Base-by-base conservation (phyloP, 768 basidiomycete species). In the Holtermannia corniformis region DNA sequence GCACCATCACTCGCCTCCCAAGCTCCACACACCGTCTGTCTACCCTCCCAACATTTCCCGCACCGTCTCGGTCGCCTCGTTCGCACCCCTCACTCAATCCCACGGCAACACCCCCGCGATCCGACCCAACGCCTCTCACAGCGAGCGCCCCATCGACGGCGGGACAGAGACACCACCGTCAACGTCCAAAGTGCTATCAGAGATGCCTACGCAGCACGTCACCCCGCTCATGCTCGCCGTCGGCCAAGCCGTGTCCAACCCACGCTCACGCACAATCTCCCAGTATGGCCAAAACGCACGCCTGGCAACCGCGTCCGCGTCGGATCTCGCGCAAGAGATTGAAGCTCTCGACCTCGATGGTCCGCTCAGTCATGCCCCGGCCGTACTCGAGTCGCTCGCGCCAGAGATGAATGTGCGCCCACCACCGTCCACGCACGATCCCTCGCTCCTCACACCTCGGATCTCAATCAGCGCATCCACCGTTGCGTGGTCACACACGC, bases 41-140 rank as follows among this genome's bases (percentile, higher is more conserved):
- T 91, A 57, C 81, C 88, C 2, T 78, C 81, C 10, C 76, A 89
- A 41, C 79, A 91, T 56, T 90, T 92, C 65, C 74, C 87, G 2
- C 85, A 87, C 65, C 79, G 92, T 26, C 76, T 92, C 43, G 78
- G 83, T 37, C 32, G 32, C 32, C 7, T 37, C 32, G 10, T 37
- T 7, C 32, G 32, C 32, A 7, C 16, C 32, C 32, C 32, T 37
- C 32, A 16, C 16, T 37, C 32, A 7, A 7, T 37, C 32, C 32
- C 32, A 16, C 7, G 16, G 32, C 32, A 16, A 16, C 32, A 7
- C 32, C 7, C n/a, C n/a, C n/a, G n/a, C n/a, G n/a, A n/a, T n/a
- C n/a, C n/a, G n/a, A n/a, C n/a, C n/a, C n/a, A n/a, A n/a, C n/a
- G 32, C 32, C 10, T 37, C 32, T 16, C 10, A 7, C 32, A 37